Evolutionary conservation across 345 rosid species (phyloP), one percentile per base, ranked within the genome.

Genomic region (Anastatica hierochuntica): DNA sequence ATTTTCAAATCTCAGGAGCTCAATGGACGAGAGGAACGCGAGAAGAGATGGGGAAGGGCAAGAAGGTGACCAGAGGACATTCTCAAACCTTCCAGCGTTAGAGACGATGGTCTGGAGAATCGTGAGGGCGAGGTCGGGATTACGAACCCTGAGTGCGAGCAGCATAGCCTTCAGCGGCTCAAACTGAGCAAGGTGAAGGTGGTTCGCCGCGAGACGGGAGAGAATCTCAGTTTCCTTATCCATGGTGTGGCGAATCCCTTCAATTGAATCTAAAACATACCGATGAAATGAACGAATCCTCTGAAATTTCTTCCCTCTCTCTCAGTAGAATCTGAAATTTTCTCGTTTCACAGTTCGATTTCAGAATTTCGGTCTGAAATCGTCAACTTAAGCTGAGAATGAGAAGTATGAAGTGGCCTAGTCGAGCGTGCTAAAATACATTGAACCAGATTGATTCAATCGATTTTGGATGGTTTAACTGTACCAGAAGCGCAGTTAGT

Each of bases 141-240:
- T 73, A 42, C 77, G 78, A 40, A 78, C 52, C 12, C 87, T 85
- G 61, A 90, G 86, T 49, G 95, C 62, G 19, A 75, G 76, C n/a
- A 90, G 76, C 39, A 76, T 68, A 38, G 96, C 98, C 16, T 95
- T 80, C 14, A 90, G 63, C 12, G 98, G 86, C 84, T 90, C 98
- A 80, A 84, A 84, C 36, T 90, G 98, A 26, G 88, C 89, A 13
- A 90, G 73, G 65, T 80, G 73, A 47, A 90, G 95, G 66, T 90
- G 90, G 73, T 90, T 90, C 46, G 90, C 88, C 26, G 90, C 92
- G 12, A 90, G 77, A 65, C 90, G 89, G 14, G 77, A 76, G 18
- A 90, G 92, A 40, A 90, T 77, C 60, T 82, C 84, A 24, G 92
- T 77, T 64, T 87, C 96, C 42, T 63, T 73, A 73, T 84, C 95